Evolutionary conservation across 1,139 yeast species (phyloP).

Genomic region (Zhuliangozyma blackwelliae): DNA sequence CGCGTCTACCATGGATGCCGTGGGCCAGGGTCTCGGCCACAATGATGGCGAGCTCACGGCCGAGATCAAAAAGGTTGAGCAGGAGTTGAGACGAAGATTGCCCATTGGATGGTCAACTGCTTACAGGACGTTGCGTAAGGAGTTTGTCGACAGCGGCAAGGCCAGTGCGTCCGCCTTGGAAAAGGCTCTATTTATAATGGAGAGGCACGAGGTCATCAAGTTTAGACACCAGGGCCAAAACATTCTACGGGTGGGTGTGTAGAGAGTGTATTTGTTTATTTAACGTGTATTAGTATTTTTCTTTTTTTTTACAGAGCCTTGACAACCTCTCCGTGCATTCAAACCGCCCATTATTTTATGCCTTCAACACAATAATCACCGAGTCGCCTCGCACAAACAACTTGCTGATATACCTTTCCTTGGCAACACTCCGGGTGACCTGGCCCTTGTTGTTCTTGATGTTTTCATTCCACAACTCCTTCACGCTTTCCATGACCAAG

Average conservation of each 20-base stretch:
- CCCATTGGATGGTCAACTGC: constrained; percentile 98
- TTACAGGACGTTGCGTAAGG: constrained; percentile 75
- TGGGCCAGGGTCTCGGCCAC: constrained; percentile 67
- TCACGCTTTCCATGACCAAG: constrained; percentile 87
- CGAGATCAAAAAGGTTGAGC: constrained; percentile 77
- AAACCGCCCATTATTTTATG: constrained; percentile 12
- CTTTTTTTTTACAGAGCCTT: not conserved
- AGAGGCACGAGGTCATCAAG: constrained; percentile 81
- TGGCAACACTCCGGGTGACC: constrained; percentile 62
- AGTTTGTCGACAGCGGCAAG: constrained; percentile 71
- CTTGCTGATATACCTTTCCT: constrained; percentile 84
- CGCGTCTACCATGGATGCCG: constrained; percentile 98
- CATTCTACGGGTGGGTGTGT: constrained; percentile 76
- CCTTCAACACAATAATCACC: constrained; percentile 75
- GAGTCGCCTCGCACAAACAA: constrained; percentile 94
- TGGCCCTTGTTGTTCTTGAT: constrained; percentile 65
- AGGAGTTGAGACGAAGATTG: constrained; percentile 79
- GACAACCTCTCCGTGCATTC: not conserved
- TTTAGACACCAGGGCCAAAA: constrained; percentile 87
- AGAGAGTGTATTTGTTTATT: constrained; percentile 7
- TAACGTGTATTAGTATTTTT: not conserved
- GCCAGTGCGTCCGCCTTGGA: constrained; percentile 74
- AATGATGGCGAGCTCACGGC: constrained; percentile 53
- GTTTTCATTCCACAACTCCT: constrained; percentile 83
- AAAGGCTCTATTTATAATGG: constrained; percentile 75